Evolutionary conservation across 2,329 filamentous ascomycete species (phyloP), one percentile per base, ranked within the genome.

Genomic region (Cladosporium sp.): DNA sequence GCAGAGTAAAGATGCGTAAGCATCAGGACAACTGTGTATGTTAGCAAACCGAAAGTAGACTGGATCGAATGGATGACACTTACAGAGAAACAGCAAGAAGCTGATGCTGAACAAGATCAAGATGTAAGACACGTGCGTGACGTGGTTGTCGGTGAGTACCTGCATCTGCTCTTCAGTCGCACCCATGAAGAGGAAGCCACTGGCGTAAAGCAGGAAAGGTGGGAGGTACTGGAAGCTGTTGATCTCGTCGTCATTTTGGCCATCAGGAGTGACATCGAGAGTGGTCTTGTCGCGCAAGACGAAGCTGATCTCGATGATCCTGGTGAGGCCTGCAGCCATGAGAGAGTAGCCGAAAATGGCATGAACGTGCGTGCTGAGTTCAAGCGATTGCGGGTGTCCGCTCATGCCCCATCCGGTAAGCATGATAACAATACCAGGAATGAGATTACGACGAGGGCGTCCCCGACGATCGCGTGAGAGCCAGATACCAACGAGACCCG

Each of bases 381-480:
- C 83, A 39, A 95, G 71, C 33, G 84, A 78, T 68, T 98, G 93
- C 0, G 92, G 86, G 63, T 98, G 93, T 5, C 84, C 83, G 38
- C 87, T 91, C 91, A 98, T 97, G 53, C 83, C 92, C 85, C 89
- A 98, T 15, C 93, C 93, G 1, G 93, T 98, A 49, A 98, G 72
- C 54, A 95, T 69, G 53, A 98, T 87, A 51, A 98, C 89, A 55
- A 97, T 86, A 11, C 83, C 91, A 0, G 93, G 93, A 49, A 98
- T 83, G 54, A 98, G 82, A 71, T 98, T 98, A 59, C 93, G 82
- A 76, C 92, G 90, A 7, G 93, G 91, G 36, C 82, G 78, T 45
- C 93, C 92, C 55, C 92, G 83, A 50, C 88, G 82, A 65, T 85
- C 88, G 55, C 82, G 80, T 67, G 89, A 95, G 33, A 98, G 76